Evolutionary conservation across 495 filamentous ascomycete genomes (phyloP).

Genomic region (Tuber melanosporum): DNA sequence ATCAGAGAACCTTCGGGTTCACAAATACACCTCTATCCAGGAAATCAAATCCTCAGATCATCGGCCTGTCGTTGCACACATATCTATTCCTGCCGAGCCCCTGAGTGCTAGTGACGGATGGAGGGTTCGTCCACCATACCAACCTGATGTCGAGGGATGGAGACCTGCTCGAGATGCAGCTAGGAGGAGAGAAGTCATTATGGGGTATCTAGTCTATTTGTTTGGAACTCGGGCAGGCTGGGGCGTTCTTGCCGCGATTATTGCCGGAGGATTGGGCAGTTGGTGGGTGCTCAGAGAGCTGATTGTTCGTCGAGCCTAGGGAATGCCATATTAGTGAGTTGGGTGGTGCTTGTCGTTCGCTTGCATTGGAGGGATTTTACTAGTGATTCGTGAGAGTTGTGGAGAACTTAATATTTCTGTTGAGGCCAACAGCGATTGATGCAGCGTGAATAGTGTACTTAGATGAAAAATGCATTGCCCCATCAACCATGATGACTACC

Average conservation of each 20-base stretch:
- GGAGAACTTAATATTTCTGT: not conserved
- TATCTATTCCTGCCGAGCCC: conserved; percentile 20
- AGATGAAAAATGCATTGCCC: not conserved
- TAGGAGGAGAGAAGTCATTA: conserved; percentile 31
- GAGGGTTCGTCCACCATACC: conserved; percentile 5
- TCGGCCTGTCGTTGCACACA: conserved; percentile 48
- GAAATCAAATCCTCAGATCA: conserved; percentile 76
- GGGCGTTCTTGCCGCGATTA: conserved; percentile 21
- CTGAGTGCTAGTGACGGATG: conserved; percentile 1
- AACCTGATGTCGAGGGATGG: conserved; percentile 22
- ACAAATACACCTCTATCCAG: conserved; percentile 66
- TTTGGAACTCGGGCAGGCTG: conserved; percentile 17
- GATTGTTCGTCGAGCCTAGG: not conserved
- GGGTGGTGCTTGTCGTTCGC: not conserved
- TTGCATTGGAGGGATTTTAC: not conserved
- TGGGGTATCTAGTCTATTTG: conserved; percentile 28
- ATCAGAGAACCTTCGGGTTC: conserved; percentile 46
- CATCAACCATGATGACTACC: not conserved
- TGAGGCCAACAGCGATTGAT: not conserved
- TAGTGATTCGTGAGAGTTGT: not conserved
- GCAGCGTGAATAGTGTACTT: not conserved
- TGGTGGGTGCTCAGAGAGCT: conserved; percentile 27
- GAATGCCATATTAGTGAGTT: not conserved
- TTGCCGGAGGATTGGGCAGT: conserved; percentile 20
- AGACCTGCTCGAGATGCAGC: conserved; percentile 18